Base-by-base conservation (phyloP, 2,329 filamentous ascomycete species). In the Monascus ruber region DNA sequence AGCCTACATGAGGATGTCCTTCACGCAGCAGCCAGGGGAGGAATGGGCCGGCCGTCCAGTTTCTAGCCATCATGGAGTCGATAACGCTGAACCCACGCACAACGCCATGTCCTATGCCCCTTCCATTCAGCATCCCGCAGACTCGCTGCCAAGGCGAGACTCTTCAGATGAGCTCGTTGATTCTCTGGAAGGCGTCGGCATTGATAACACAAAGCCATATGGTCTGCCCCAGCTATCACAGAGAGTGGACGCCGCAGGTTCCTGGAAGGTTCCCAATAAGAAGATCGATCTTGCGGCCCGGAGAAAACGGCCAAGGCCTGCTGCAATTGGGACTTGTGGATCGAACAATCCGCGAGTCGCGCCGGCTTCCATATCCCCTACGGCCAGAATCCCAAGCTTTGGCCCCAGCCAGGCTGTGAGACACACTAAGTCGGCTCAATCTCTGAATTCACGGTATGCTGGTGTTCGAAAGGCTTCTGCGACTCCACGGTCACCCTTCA, bases 401-500 rank as follows among this genome's bases (percentile, higher is more conserved):
- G 55, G 52, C 35, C 47, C 49, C 34, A 47, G 53, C n/a, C 63
- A 65, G 46, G 51, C 54, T n/a, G 54, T 69, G 46, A 59, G 63
- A 43, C 66, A 69, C 28, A 61, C 62, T 32, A 69, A 70, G 46
- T 69, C 65, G 10, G 56, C 64, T 3, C 65, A 69, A 42, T 60
- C 57, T 42, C 57, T 70, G 6, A 63, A 63, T 47, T 57, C 63
- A 35, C 56, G 62, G 28, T 70, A 66, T 47, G 63, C 65, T 0
- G 66, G 68, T 36, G 59, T 71, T 26, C 55, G 68, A 17, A 71
- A 71, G 47, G 52, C 62, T 5, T 66, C 64, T 24, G 59, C 61
- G 33, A 55, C 64, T 34, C 68, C 69, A 37, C 59, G 65, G 26
- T 71, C 68, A n/a, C 68, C 68, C 24, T 52, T 69, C 29, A 66